Evolutionary conservation across 2,329 filamentous ascomycete genomes (phyloP), one percentile per base, ranked within the genome.

Genomic region (Verticillium dahliae): DNA sequence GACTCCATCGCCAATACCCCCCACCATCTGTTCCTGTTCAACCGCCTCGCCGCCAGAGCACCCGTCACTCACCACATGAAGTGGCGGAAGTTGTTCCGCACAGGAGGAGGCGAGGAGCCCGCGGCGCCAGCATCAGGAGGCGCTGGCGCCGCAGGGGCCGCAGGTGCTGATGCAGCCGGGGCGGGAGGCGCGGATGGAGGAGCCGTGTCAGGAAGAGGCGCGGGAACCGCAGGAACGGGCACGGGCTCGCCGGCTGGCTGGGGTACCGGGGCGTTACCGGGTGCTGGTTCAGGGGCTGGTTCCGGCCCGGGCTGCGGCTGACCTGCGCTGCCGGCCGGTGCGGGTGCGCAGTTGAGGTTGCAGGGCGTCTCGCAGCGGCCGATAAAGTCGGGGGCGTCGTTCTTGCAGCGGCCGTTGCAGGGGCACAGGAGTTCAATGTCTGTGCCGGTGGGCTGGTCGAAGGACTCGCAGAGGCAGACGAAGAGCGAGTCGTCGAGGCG

Each of bases 281-380:
- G 57, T 18, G 34, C 35, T n/a, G 35, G 55, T 14, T 14, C 35
- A 18, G 60, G 57, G 6, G 57, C 38, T 22, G 59, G 34, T 5
- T 58, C 37, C 27, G 27, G 27, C 27, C 27, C 27, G 18, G 18
- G 18, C 15, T 22, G 27, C 9, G 33, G 4, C 11, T 50, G 45
- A 9, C n/a, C 18, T 2, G n/a, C 45, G 18, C 45, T 22, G 18
- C n/a, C 45, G 45, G 45, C 6, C 4, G 45, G 15, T n/a, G 45
- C 45, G 22, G 56, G 35, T 68, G 71, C 56, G 70, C 76, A 33
- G 68, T 78, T 61, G 71, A 78, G 63, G 60, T 69, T 45, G 56
- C 75, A 76, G 1, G 75, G 75, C 57, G 68, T 71, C 63, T 73
- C 72, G 62, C 76, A 78, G 18, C 76, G 71, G 54, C 74, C 75